Conservation (phyloP, 2,329 filamentous ascomycete genomes). For the Cladophialophora psammophila region DNA sequence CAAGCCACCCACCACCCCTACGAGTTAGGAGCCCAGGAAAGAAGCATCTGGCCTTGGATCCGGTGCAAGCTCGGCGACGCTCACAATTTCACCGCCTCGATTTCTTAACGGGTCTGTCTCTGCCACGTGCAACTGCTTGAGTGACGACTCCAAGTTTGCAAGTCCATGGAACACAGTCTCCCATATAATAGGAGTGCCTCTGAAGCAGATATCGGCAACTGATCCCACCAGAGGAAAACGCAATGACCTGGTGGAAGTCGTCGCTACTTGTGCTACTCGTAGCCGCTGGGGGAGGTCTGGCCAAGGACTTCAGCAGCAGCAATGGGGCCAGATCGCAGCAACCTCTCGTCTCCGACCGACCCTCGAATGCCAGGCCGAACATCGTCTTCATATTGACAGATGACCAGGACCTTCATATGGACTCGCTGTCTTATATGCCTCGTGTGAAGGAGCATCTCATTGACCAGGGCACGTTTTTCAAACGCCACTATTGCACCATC, state of each 20-base stretch:
- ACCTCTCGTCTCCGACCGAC: neutral
- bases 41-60: neutral
- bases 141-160: neutral
- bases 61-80: neutral
- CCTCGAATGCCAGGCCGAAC: constrained; percentile 53
- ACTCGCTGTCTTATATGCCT: constrained; percentile 69
- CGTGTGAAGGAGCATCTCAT: constrained; percentile 63
- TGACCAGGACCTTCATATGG: constrained; percentile 70
- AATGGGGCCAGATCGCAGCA: neutral
- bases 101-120: neutral
- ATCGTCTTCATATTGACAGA: constrained; percentile 73
- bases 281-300: neutral
- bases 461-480: constrained; percentile 66
- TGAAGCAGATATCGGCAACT: neutral
- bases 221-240: neutral
- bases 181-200: neutral
- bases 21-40: neutral
- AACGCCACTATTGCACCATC: constrained; percentile 71
- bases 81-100: neutral
- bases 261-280: neutral
- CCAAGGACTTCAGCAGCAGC: too few species aligned
- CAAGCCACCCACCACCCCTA: neutral
- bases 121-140: neutral
- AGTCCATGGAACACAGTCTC: neutral
- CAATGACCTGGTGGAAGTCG: constrained; percentile 8